These are phyloP conservation scores for Grammothele lineata DNA, from an alignment of 768 basidiomycete species.

Conservation along the genomic window DNA sequence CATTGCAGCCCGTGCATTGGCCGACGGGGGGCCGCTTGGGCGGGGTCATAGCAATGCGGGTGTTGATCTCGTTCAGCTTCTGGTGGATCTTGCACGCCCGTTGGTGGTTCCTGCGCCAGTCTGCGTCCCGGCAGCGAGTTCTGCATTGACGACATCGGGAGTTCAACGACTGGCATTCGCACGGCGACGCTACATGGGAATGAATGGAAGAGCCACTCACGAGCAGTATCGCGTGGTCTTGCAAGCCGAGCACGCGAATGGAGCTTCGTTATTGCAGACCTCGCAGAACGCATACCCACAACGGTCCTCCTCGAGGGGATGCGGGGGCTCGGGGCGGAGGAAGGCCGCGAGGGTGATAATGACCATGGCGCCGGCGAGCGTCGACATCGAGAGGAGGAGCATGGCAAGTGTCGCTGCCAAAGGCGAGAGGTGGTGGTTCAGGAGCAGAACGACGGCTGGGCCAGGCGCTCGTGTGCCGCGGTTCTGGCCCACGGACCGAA, in stretches of 20 bases:
- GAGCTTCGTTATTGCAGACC: constrained; percentile 14
- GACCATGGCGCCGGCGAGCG: constrained; percentile 14
- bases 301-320: constrained; percentile 12
- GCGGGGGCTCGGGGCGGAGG: constrained; percentile 11
- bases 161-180: neutral
- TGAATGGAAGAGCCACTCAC: neutral
- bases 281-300: constrained; percentile 15
- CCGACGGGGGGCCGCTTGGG: constrained; percentile 19
- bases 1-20: constrained; percentile 30
- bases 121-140: constrained; percentile 26
- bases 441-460: constrained; percentile 5
- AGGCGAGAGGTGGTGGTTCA: constrained; percentile 10
- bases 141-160: too few relatives aligned
- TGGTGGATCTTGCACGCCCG: constrained; percentile 33
- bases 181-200: neutral
- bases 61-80: constrained; percentile 23
- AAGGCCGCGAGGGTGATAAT: constrained; percentile 14
- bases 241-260: constrained; percentile 16
- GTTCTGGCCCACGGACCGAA: neutral
- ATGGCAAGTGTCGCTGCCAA: constrained; percentile 1
- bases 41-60: constrained; percentile 24
- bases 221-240: constrained; percentile 19
- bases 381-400: constrained; percentile 14
- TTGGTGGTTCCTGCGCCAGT: constrained; percentile 31
- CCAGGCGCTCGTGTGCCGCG: neutral